Evolutionary conservation across 2,329 filamentous ascomycete species (phyloP), one percentile per base, ranked within the genome.

Genomic region (Leptographium radiaticola): DNA sequence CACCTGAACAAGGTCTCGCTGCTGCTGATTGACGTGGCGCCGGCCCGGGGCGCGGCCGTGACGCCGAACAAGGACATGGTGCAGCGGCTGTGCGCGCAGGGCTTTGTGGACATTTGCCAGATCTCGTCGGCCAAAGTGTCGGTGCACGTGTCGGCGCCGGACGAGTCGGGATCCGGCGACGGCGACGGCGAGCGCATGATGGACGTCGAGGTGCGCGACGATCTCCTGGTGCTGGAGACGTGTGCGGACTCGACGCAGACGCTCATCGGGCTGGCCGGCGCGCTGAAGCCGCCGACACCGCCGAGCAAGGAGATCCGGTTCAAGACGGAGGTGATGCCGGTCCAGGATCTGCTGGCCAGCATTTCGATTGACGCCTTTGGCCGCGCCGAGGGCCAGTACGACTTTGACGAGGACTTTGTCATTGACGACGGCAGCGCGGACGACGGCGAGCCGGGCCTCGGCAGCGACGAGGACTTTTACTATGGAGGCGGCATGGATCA

Each of bases 181-280:
- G 45, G 20, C 4, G 76, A 82, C 39, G 79, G 75, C 0, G 75
- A 81, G 34, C 85, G 83, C 58, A 78, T 81, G 43, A 68, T 96
- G 15, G 84, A 93, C 60, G 75, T 96, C 1, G 87, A 95, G 58
- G 71, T 97, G 48, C 81, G 81, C 57, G 90, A 95, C 62, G 86
- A 95, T 59, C 75, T 98, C 1, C 75, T 98, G 52, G 84, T 98
- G 38, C 71, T 98, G 8, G 93, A 98, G 67, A 94, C 90, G 1
- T 98, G 94, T 63, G 93, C 93, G 34, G 93, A 98, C 68, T 98
- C 93, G 2, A 97, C 89, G 0, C 89, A 96, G 66, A 98, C 93
- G 0, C 75, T 98, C 15, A 84, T 95, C 52, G 76, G 79, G 2
- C 77, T 95, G 44, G 70, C 90, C 16, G 88, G 86, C 62, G 89